phyloP scores from a whole-genome alignment of 352 stramenopile species.

The Globisporangium canariense region DNA sequence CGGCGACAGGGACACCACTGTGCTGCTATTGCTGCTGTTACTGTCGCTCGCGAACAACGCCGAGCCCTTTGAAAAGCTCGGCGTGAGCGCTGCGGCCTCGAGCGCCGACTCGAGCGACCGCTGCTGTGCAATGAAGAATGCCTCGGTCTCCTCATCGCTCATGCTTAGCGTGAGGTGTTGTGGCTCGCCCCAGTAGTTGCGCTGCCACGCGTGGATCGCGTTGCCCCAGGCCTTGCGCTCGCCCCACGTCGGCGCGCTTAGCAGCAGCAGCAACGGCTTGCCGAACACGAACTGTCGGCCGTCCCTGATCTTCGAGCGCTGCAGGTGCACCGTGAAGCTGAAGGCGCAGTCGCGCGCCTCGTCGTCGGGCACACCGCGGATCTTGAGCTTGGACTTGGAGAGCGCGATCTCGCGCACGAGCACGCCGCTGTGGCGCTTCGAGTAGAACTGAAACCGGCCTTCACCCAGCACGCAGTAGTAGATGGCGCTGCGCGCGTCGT shows the following conservation, averaged over 20 bases:
- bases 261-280: slow-evolving; percentile 47
- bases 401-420: slow-evolving; percentile 65
- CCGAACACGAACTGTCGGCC: slow-evolving; percentile 62
- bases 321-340: slow-evolving; percentile 70
- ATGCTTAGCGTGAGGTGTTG: slow-evolving; percentile 50
- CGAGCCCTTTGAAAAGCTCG: neutral
- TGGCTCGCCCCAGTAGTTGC: slow-evolving; percentile 83
- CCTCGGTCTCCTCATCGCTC: slow-evolving; percentile 55
- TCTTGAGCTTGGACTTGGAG: slow-evolving; percentile 72
- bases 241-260: slow-evolving; percentile 67
- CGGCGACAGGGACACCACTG: slow-evolving; percentile 1
- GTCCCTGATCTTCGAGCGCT: slow-evolving; percentile 71
- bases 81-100: slow-evolving; percentile 20
- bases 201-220: slow-evolving; percentile 82
- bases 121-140: slow-evolving; percentile 71
- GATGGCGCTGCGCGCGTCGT: slow-evolving; percentile 54
- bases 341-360: slow-evolving; percentile 72
- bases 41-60: slow-evolving; percentile 3
- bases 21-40: slow-evolving; percentile 6
- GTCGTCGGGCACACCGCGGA: slow-evolving; percentile 63
- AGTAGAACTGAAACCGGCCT: slow-evolving; percentile 73
- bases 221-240: slow-evolving; percentile 87
- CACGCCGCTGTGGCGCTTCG: slow-evolving; percentile 52
- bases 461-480: slow-evolving; percentile 82
- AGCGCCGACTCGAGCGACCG: slow-evolving; percentile 49